Evolutionary conservation across 2,329 filamentous ascomycete species (phyloP).

Genomic region (Fusarium phyllophilum): DNA sequence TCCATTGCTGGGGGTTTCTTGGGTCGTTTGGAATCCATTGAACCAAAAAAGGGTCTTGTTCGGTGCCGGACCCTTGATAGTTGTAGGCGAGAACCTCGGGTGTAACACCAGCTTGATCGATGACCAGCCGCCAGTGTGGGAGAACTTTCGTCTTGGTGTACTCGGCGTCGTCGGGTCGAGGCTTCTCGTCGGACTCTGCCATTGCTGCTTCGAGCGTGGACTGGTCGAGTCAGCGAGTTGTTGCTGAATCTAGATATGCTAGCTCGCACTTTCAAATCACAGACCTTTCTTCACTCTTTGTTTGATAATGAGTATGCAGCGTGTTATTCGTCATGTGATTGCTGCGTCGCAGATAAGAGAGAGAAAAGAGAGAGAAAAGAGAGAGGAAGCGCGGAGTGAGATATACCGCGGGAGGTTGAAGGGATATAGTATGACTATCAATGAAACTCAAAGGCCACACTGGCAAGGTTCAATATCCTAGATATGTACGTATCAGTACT

Average conservation of each 20-base stretch:
- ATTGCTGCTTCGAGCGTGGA: background rate
- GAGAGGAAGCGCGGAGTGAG: background rate
- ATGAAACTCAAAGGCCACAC: background rate
- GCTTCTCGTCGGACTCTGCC: background rate
- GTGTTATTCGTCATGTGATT: background rate
- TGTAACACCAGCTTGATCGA: background rate
- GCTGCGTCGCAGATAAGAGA: rapidly evolving
- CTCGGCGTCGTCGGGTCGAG: background rate
- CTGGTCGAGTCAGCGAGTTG: background rate
- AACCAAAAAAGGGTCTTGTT: background rate
- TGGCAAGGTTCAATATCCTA: background rate
- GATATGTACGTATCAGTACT: background rate
- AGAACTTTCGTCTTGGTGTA: background rate
- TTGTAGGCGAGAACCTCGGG: background rate
- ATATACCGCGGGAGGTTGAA: too few relatives aligned
- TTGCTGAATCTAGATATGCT: background rate
- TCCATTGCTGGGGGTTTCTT: background rate
- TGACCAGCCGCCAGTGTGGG: background rate
- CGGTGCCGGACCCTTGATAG: background rate
- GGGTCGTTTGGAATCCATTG: background rate
- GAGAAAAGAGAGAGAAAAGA: background rate
- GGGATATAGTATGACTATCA: background rate
- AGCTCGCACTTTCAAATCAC: background rate
- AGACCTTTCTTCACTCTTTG: background rate
- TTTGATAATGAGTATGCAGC: too few relatives aligned